phyloP scores from a whole-genome alignment of 345 rosid genomes.

The Litchi chinensis region DNA sequence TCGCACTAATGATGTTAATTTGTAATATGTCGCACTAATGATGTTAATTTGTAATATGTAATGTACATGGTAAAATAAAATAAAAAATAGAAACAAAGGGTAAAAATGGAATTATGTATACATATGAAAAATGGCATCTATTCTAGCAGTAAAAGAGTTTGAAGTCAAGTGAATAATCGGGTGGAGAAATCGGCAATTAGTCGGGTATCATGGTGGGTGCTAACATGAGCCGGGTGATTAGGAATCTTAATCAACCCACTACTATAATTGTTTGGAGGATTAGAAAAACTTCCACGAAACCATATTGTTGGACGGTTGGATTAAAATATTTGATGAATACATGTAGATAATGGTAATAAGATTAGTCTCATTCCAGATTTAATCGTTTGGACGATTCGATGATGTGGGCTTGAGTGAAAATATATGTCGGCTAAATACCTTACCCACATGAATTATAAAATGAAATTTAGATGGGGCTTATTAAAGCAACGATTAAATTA shows the following conservation, averaged over 20 bases:
- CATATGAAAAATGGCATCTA: not conserved
- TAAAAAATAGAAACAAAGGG: not conserved
- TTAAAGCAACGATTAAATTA: slow-evolving; percentile 25
- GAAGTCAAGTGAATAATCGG: not conserved
- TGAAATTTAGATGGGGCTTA: slow-evolving; percentile 4
- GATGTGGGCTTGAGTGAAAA: slow-evolving; percentile 28
- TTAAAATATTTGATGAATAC: not conserved
- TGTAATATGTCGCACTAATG: no score
- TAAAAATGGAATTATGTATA: slow-evolving; percentile 7
- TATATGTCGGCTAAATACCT: slow-evolving; percentile 46
- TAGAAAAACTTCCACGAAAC: not conserved
- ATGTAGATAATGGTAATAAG: not conserved
- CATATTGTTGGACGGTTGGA: not conserved
- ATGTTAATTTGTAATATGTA: no score
- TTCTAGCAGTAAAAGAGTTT: not conserved
- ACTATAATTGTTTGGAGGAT: not conserved
- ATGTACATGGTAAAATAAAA: no score
- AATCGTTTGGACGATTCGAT: not conserved
- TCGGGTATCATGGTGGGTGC: slow-evolving; percentile 2
- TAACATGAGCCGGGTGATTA: slow-evolving; percentile 14
- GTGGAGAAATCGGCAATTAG: slow-evolving; percentile 20
- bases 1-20: no score
- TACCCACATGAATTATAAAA: slow-evolving; percentile 30
- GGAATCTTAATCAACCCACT: slow-evolving; percentile 22
- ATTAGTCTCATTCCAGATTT: not conserved